Percentiles rank a stretch among this genome's conserved stretches.
Conservation (phyloP, 192 early-diverging fungal genomes). For the Rhizoclosmatium globosum region DNA sequence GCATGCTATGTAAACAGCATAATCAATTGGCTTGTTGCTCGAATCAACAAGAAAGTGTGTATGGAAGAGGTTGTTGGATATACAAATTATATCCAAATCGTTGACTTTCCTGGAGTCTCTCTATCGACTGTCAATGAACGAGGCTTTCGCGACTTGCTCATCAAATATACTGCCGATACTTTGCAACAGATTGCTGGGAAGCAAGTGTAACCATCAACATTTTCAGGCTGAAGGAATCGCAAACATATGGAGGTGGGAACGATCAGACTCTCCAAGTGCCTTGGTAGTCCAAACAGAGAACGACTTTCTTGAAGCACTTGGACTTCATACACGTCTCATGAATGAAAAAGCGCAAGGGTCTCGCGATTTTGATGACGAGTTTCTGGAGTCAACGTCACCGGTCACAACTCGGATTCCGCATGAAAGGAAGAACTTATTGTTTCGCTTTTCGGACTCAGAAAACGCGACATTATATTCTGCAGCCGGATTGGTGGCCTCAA, state of each 20-base stretch:
- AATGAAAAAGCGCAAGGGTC: not conserved
- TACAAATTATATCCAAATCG: not conserved
- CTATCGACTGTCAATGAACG: not conserved
- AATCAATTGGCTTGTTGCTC: slow-evolving; percentile 79
- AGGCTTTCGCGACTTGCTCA: not conserved
- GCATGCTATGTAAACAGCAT: slow-evolving; percentile 77
- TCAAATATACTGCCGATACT: not conserved
- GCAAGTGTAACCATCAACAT: not conserved
- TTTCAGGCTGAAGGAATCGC: not conserved
- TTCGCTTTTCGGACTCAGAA: too few relatives aligned
- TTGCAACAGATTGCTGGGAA: not conserved
- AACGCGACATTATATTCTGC: too few relatives aligned
- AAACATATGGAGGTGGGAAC: not conserved
- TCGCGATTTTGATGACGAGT: slow-evolving; percentile 14
- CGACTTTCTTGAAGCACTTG: not conserved
- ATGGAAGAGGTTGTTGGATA: slow-evolving; percentile 10
- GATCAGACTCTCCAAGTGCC: not conserved
- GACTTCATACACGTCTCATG: not conserved
- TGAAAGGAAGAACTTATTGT: too few relatives aligned
- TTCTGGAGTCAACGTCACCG: too few relatives aligned
- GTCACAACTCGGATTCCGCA: too few relatives aligned
- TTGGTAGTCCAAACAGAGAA: not conserved
- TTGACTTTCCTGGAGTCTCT: not conserved
- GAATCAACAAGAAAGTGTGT: slow-evolving; percentile 73
- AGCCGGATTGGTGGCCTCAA: not conserved